Evolutionary conservation across 768 basidiomycete species (phyloP), one percentile per base, ranked within the genome.

Genomic region (Rhizopogon sp.): DNA sequence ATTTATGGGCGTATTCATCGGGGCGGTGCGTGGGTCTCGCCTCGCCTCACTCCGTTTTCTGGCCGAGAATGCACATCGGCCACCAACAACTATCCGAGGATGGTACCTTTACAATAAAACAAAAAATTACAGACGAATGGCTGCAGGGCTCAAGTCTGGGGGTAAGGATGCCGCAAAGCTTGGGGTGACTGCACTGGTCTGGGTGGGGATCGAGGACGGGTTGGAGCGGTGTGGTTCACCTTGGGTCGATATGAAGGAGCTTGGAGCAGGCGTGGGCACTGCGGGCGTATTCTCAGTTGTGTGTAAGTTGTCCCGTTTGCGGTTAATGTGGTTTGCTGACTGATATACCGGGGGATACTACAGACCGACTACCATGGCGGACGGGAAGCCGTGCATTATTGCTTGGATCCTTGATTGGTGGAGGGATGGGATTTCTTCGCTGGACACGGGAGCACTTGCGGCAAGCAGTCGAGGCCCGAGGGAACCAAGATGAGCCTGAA

Each of bases 81-180:
- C 88, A 46, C 93, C 93, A 20, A 85, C 73, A 61, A 96, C 93
- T 31, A 79, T 92, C 55, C 82, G 87, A 61, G 93, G 93, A 56
- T 95, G 93, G 93, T 96, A 94, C 70, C 88, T 92, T 63, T 95
- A 96, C 82, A 89, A 92, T 68, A 95, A 95, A 76, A 93, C 91
- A 29, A 96, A 95, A 71, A 95, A 95, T 75, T 95, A 94, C 76
- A 77, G 82, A 61, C 82, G 93, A 61, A 79, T 92, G 64, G 77
- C 84, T 58, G 87, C 80, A 0, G 92, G 80, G 8, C 66, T 94
- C 66, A 82, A 80, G 62, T 84, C 82, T 14, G 92, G 81, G 6
- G 87, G 78, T 1, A 58, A 59, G 54, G 82, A 90, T 50, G 85
- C 79, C 1, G 59, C 68, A 50, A 78, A 75, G 62, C 70, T 92